phyloP scores from a whole-genome alignment of 2,329 filamentous ascomycete genomes.

The Ophiocordyceps unilateralis region DNA sequence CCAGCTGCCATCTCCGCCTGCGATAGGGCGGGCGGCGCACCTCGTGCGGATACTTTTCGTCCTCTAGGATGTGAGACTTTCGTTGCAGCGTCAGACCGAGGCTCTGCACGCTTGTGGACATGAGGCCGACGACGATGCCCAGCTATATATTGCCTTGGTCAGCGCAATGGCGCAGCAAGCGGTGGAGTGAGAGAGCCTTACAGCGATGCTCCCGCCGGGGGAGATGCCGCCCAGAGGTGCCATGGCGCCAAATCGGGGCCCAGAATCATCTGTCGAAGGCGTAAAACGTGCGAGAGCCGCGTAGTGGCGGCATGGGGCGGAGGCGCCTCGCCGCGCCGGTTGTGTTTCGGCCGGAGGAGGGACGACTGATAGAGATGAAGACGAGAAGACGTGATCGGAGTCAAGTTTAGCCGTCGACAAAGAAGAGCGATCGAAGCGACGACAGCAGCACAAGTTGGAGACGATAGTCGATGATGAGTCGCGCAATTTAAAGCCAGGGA shows the following conservation, averaged over 20 bases:
- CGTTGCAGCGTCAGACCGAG: conserved; percentile 89
- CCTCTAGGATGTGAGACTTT: conserved; percentile 95
- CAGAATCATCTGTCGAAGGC: conserved; percentile 28
- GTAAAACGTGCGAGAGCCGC: not conserved
- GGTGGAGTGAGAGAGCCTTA: conserved; percentile 22
- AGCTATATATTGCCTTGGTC: conserved; percentile 35
- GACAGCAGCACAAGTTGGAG: too few relatives aligned
- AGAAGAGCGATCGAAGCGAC: too few relatives aligned
- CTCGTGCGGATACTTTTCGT: conserved; percentile 72
- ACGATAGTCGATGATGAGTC: too few relatives aligned
- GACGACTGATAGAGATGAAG: not conserved
- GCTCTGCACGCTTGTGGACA: conserved; percentile 90
- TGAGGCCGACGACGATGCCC: conserved; percentile 78
- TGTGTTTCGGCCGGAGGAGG: not conserved
- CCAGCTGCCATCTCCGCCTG: conserved; percentile 84
- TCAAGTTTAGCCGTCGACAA: too few relatives aligned
- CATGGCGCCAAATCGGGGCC: conserved; percentile 35
- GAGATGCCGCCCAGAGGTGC: conserved; percentile 59
- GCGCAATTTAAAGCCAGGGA: too few relatives aligned
- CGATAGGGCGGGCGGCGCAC: conserved; percentile 73
- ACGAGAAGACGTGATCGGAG: too few relatives aligned
- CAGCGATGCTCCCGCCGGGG: conserved; percentile 60
- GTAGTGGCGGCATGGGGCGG: not conserved
- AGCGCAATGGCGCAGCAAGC: not conserved
- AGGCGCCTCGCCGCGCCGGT: not conserved